Evolutionary conservation across 169 alveolate genomes (phyloP), one percentile per base, ranked within the genome.

Genomic region (Plasmodium blacklocki): DNA sequence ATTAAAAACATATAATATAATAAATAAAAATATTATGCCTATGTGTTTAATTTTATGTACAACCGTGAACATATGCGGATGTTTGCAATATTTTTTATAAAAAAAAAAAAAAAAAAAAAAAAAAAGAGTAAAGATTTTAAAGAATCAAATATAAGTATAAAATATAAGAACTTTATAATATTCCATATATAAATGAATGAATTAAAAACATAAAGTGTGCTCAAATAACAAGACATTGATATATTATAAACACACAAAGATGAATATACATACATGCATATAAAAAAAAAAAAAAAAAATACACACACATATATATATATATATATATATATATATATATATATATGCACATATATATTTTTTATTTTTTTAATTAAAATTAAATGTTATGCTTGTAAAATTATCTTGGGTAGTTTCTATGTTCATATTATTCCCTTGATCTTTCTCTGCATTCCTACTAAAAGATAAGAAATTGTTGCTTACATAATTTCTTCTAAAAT

Each of bases 341-440:
- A 29, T 3, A 19, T 63, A 64, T 3, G 9, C 15, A n/a, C 32
- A 26, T 29, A 0, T 47, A 0, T 54, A 11, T 19, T 52, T 54
- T 29, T 21, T 15, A n/a, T 9, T 45, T 5, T 2, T 70, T 39
- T 71, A 83, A 58, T 83, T 83, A 83, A 83, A 83, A 32, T 83
- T 83, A 63, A 83, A 83, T 12, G 91, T 83, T 29, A 83, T 7
- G 59, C 91, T 67, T 6, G 91, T 70, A 58, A 54, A 45, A 32
- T 83, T 52, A 83, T 83, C 91, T 60, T 54, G 91, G 32, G 59
- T 73, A 23, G 68, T 47, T 29, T 70, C 80, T 19, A 83, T 56
- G 23, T 71, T 83, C 39, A 83, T 56, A 11, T 47, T 58, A 29
- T 49, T 50, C 7, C 58, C 75, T 11, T 59, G 78, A 18, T 14